Percentiles rank a stretch among this genome's conserved stretches.
These are phyloP conservation scores for Phylloporus sp. DNA, from an alignment of 768 basidiomycete species.

Conservation along the genomic window DNA sequence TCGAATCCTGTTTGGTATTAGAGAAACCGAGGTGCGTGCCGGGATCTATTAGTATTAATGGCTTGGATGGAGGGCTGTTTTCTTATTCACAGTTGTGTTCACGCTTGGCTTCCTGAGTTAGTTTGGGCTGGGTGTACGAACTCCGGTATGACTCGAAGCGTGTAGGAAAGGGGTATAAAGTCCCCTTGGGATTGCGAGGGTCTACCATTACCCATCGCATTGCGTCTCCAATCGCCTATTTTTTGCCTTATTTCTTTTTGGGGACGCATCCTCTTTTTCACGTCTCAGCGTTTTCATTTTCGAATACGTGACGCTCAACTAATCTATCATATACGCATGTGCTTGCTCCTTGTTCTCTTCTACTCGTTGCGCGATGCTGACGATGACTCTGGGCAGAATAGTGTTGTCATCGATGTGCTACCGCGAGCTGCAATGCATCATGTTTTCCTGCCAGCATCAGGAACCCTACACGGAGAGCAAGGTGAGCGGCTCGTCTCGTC, in stretches of 20 bases:
- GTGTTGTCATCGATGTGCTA: constrained; percentile 49
- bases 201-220: too few relatives aligned
- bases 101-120: too few relatives aligned
- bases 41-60: constrained; percentile 1
- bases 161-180: background rate
- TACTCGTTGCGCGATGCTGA: constrained; percentile 11
- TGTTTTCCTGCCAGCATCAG: constrained; percentile 37
- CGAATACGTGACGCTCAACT: constrained; percentile 10
- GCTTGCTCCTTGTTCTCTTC: background rate
- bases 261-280: background rate
- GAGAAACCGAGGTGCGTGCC: constrained; percentile 4
- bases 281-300: background rate
- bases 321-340: constrained; percentile 24
- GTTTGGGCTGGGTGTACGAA: too few relatives aligned
- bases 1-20: constrained; percentile 15
- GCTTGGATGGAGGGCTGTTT: constrained; percentile 1
- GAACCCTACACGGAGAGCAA: constrained; percentile 28
- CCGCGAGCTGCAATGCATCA: constrained; percentile 36
- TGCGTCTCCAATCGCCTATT: too few relatives aligned
- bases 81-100: too few relatives aligned
- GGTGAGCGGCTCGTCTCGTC: constrained; percentile 11
- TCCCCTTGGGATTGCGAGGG: too few relatives aligned
- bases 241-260: too few relatives aligned
- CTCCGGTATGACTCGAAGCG: too few relatives aligned
- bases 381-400: constrained; percentile 14